Conservation (phyloP, 1,139 yeast genomes). For the Taiozyma onychis region DNA sequence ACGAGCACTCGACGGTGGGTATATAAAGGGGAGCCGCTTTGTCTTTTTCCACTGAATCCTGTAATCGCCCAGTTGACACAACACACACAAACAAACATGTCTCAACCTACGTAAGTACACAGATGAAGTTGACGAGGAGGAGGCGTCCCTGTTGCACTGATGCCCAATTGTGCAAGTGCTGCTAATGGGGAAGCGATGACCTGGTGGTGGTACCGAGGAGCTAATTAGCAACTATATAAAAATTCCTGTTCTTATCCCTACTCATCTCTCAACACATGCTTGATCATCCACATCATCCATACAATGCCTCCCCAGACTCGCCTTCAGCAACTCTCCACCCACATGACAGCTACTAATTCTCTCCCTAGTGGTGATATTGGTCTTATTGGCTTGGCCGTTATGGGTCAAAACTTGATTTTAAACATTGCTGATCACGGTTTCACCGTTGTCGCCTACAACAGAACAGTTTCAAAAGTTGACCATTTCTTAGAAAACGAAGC, state of each 20-base stretch:
- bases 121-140: no score
- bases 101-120: constrained; percentile 19
- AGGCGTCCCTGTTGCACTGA: no score
- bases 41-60: background rate
- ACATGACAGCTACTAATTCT: constrained; percentile 14
- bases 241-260: no score
- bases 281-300: no score
- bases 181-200: no score
- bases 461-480: constrained; percentile 94
- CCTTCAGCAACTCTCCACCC: constrained; percentile 2
- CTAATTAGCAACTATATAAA: no score
- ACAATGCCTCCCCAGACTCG: constrained; percentile 8
- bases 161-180: no score
- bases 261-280: no score
- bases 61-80: background rate
- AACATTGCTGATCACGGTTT: constrained; percentile 98
- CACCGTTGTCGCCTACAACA: constrained; percentile 97
- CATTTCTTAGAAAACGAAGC: constrained; percentile 92
- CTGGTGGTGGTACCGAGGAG: no score
- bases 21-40: background rate
- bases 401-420: constrained; percentile 98
- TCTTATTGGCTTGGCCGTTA: constrained; percentile 98
- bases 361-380: constrained; percentile 84
- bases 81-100: constrained; percentile 9
- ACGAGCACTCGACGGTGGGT: background rate